Evolutionary conservation across 805 yeast genomes (phyloP).

Genomic region (Soucietia sequanensis): DNA sequence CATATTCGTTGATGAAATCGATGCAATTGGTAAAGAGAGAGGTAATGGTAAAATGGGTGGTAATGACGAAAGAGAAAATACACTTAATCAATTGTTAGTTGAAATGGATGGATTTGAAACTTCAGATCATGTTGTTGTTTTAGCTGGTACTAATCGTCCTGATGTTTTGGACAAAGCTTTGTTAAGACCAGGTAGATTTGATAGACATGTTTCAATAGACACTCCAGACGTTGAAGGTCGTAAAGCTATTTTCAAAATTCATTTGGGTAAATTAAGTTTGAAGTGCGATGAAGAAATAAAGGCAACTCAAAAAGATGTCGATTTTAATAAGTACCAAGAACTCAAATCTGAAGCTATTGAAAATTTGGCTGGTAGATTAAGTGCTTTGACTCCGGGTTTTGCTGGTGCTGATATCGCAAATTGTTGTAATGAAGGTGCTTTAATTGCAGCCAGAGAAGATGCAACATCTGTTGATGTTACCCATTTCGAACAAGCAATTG

Average conservation of each 20-base stretch:
- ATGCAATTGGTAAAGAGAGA: conserved; percentile 90
- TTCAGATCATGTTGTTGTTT: conserved; percentile 87
- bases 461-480: conserved; percentile 57
- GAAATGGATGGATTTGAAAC: conserved; percentile 94
- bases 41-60: conserved; percentile 72
- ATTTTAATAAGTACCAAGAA: conserved; percentile 39
- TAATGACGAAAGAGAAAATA: conserved; percentile 91
- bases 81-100: conserved; percentile 86
- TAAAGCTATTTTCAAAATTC: conserved; percentile 80
- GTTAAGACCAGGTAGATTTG: conserved; percentile 93
- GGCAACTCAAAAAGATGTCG: conserved; percentile 34
- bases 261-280: conserved; percentile 59
- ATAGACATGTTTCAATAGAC: conserved; percentile 83
- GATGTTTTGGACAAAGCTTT: conserved; percentile 89
- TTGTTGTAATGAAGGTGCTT: conserved; percentile 91
- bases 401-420: conserved; percentile 97
- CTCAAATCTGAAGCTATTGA: conserved; percentile 46
- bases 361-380: conserved; percentile 75
- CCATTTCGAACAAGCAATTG: conserved; percentile 91
- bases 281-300: conserved; percentile 37
- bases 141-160: conserved; percentile 93
- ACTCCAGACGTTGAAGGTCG: conserved; percentile 89
- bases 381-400: conserved; percentile 92
- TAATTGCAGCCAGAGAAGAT: conserved; percentile 82
- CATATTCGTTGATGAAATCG: conserved; percentile 91